phyloP scores from a whole-genome alignment of 257 asterid genomes.

The Scutellaria baicalensis region DNA sequence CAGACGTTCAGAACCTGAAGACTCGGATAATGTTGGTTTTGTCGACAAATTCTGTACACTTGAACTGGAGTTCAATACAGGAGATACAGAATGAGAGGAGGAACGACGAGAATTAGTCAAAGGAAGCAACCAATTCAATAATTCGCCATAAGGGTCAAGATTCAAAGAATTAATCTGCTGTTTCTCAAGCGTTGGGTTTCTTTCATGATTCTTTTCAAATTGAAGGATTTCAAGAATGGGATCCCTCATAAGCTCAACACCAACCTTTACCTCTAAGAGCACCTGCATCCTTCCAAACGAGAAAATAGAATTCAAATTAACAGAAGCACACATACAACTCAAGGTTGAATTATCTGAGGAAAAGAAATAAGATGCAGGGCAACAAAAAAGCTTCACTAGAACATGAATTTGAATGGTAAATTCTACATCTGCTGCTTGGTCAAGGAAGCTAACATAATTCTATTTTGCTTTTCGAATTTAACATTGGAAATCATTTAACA shows the following conservation, averaged over 20 bases:
- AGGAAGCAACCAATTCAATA: constrained; percentile 93
- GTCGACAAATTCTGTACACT: constrained; percentile 55
- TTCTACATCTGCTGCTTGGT: not conserved
- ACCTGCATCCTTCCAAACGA: constrained; percentile 97
- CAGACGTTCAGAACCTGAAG: constrained; percentile 76
- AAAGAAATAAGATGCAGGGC: not conserved
- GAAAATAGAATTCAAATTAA: constrained; percentile 44
- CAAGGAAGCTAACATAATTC: not conserved
- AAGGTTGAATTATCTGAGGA: constrained; percentile 1
- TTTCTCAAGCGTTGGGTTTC: constrained; percentile 29
- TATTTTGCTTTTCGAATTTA: not conserved
- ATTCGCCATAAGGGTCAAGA: constrained; percentile 67
- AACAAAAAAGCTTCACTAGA: not conserved
- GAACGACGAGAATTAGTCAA: constrained; percentile 67
- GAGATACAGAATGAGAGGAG: constrained; percentile 56
- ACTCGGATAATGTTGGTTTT: constrained; percentile 55
- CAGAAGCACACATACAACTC: constrained; percentile 8
- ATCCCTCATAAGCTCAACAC: constrained; percentile 61
- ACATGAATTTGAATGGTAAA: not conserved
- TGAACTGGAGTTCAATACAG: constrained; percentile 44
- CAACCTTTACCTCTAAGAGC: constrained; percentile 84
- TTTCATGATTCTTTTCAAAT: constrained; percentile 69
- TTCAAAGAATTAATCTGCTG: constrained; percentile 22
- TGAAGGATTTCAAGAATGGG: constrained; percentile 94
- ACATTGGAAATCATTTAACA: not conserved